Base-by-base conservation (phyloP, 805 yeast species). In the Cephaloascus albidus region DNA sequence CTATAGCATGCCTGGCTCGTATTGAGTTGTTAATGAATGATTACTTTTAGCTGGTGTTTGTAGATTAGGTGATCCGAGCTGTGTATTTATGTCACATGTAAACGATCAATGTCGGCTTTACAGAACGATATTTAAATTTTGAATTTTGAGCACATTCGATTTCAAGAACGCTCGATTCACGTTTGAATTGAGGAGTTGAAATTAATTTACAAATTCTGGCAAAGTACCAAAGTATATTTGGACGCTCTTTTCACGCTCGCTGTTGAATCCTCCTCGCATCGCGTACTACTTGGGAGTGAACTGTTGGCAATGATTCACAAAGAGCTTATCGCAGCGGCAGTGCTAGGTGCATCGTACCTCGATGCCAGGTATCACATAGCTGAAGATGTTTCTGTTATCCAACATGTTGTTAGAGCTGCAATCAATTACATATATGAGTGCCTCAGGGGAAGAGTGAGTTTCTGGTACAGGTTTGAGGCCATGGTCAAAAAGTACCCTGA, bases 401-500 rank as follows among this genome's bases (percentile, higher is more conserved):
- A 73, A 15, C 67, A 63, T 36, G 68, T 70, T 23, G 41, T 71
- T 12, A 51, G 57, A 26, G 53, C 57, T 26, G 70, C 70, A 3
- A 41, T 65, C 10, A 67, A 67, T 2, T 79, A 69, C 46, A 55
- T 63, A 8, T 58, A 58, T 46, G 53, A 53, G 37, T 49, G 55
- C 12, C 51, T 52, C 32, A 50, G 66, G 19, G 68, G 67, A 32
- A 61, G 57, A 40, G 75, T 80, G 38, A 78, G 80, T 48, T 71
- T 72, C 49, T 87, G 93, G 88, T 81, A 85, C 54, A 46, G 61
- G 15, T 76, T 87, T 47, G 94, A 83, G 47, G 46, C 60, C 20
- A 58, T 72, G n/a, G 88, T 70, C 3, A 40, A 51, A 19, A 55
- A 59, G 40, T 50, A 72, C 45, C 77, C 82, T 3, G 57, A 76